Evolutionary conservation across 2,329 filamentous ascomycete genomes (phyloP), one percentile per base, ranked within the genome.

Genomic region (Fusarium compactum): DNA sequence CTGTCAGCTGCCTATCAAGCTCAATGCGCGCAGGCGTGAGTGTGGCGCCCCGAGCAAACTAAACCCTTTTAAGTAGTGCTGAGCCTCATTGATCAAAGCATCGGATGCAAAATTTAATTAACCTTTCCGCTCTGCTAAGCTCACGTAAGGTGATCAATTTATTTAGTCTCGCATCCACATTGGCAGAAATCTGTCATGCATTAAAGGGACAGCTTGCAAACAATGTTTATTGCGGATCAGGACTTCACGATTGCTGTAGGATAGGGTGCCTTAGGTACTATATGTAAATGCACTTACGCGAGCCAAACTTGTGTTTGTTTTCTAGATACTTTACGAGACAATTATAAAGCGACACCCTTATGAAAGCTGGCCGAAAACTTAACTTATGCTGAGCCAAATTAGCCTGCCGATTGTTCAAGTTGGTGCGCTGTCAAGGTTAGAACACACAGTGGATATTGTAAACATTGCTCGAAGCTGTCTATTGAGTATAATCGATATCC

Each of bases 1-100:
- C 59, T 60, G 70, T 50, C 60, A 47, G 61, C 47, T 65, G 69
- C 61, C 68, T 60, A 67, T 67, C 25, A 55, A 62, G 66, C 54
- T 65, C 55, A 65, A 55, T 58, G 66, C 65, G 56, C 55, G 58
- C 47, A 38, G 56, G 51, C 57, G 24, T 51, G 40, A 34, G 43
- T 45, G 58, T 67, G 60, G 73, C 61, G 63, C 48, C 20, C 24
- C 22, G n/a, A 4, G 18, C 15, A 47, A 48, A 48, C 74, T 76
- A 76, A 55, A 52, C 61, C 27, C 12, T 8, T 59, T 71, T 46
- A 10, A 52, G 34, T 38, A 14, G 15, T 10, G n/a, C 38, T 53
- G 22, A 71, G 73, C 73, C 73, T 71, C 71, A 44, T 24, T 16
- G 22, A 16, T 16, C 22, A 24, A 44, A 24, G 20, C 20, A 25